These are phyloP conservation scores for Mucor saturninus DNA, from an alignment of 371 early-diverging fungal species.

Conservation along the genomic window DNA sequence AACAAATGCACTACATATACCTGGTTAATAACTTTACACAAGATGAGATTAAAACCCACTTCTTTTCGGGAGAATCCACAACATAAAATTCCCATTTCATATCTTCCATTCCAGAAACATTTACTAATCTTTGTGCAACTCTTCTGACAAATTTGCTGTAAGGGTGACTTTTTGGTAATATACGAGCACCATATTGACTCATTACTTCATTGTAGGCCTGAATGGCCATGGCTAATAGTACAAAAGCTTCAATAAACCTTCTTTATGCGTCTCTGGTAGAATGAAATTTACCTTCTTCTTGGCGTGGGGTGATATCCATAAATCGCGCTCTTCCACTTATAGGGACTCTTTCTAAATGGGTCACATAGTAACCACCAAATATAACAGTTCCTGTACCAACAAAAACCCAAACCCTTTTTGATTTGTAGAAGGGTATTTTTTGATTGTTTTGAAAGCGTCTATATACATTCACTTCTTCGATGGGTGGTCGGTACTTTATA, in stretches of 20 bases:
- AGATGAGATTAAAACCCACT: slow-evolving; percentile 41
- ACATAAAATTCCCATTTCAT: slow-evolving; percentile 84
- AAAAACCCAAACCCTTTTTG: slow-evolving; percentile 42
- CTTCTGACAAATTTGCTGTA: slow-evolving; percentile 61
- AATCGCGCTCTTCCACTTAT: slow-evolving; percentile 66
- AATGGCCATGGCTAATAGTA: slow-evolving; percentile 54
- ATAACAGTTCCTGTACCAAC: slow-evolving; percentile 46
- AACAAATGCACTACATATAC: slow-evolving; percentile 79
- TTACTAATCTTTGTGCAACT: slow-evolving; percentile 73
- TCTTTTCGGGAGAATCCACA: slow-evolving; percentile 76
- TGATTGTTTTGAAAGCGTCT: slow-evolving; percentile 36
- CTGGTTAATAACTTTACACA: not conserved
- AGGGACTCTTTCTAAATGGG: slow-evolving; percentile 71
- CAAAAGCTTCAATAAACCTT: not conserved
- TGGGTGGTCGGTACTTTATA: not conserved
- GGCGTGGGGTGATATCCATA: slow-evolving; percentile 59
- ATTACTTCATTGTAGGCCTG: slow-evolving; percentile 75
- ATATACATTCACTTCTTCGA: slow-evolving; percentile 16
- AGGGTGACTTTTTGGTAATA: slow-evolving; percentile 68
- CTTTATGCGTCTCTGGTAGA: not conserved
- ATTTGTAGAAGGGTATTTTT: slow-evolving; percentile 33
- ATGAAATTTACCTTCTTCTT: slow-evolving; percentile 55
- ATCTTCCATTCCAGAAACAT: slow-evolving; percentile 67
- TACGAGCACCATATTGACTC: slow-evolving; percentile 57
- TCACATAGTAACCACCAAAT: slow-evolving; percentile 65